phyloP scores from a whole-genome alignment of 2,329 filamentous ascomycete genomes.

The Madurella mycetomatis region DNA sequence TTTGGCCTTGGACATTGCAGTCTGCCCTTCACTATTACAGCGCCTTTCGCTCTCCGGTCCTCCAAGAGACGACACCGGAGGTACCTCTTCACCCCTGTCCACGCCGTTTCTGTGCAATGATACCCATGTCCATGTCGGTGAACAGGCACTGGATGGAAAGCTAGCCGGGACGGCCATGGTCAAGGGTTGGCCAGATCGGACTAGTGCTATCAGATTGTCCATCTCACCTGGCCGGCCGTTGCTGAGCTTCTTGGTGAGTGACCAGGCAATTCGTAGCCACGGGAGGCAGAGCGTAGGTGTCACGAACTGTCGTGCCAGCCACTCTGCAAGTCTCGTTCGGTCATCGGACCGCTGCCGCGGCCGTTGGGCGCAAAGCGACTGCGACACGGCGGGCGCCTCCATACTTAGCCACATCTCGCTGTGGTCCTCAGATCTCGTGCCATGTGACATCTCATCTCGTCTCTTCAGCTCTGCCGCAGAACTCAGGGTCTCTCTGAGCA shows the following conservation, averaged over 20 bases:
- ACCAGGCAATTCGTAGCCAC: conserved; percentile 6
- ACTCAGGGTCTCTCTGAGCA: conserved; percentile 22
- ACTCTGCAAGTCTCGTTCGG: conserved; percentile 17
- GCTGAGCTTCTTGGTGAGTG: neutral
- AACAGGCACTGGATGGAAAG: neutral
- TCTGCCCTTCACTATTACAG: conserved; percentile 7
- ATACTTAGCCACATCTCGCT: conserved; percentile 31
- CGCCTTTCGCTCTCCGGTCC: neutral
- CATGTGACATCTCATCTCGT: conserved; percentile 43
- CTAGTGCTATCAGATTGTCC: conserved; percentile 12
- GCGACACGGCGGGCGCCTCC: conserved; percentile 28
- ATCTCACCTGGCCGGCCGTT: neutral
- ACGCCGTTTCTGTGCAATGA: neutral
- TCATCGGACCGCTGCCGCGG: conserved; percentile 18
- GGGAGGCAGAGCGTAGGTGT: neutral
- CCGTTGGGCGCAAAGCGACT: conserved; percentile 14
- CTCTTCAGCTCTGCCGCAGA: conserved; percentile 28
- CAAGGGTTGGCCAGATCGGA: conserved; percentile 11
- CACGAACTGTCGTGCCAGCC: conserved; percentile 2
- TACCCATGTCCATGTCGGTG: too few species aligned
- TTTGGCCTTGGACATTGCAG: conserved; percentile 6
- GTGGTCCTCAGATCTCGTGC: conserved; percentile 46
- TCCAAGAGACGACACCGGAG: neutral
- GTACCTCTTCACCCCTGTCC: neutral
- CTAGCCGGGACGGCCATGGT: neutral